Base-by-base conservation (phyloP, 2,329 filamentous ascomycete genomes). In the Lasiodiplodia sp. region DNA sequence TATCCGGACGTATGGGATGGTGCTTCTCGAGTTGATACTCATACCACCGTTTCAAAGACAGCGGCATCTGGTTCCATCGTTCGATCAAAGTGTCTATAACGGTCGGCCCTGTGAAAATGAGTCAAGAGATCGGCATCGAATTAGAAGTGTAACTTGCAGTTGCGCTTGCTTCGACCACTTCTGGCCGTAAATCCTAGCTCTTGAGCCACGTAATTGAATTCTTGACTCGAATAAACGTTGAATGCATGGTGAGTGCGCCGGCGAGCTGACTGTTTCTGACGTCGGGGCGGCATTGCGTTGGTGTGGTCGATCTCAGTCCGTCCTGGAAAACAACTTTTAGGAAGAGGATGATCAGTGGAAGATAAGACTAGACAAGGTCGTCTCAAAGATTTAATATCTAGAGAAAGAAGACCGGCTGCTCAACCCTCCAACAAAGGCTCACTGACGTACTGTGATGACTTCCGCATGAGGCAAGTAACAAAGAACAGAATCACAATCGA, bases 11-110 rank as follows among this genome's bases (percentile, higher is more conserved):
- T 18, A 53, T 5, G 2, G 51, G 51, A 12, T 28, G 51, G 4
- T 31, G 23, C 51, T 53, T 53, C 12, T 53, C 51, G 25, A 53
- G 11, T 16, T 53, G 51, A 23, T 53, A 53, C 51, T 53, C 51
- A 14, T 28, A 53, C 8, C 18, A 53, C 14, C 51, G 51, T 23
- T 53, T 53, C 51, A 28, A 4, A 6, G 6, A 8, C 51, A 28
- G 21, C 2, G 51, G 11, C 51, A 53, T 53, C 6, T 6, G 23
- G 7, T 53, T 53, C 51, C 51, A 53, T 16, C 25, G 23, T 11
- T 16, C 25, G 25, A 25, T 31, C 12, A 53, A 12, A 25, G 25
- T 12, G 10, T 53, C 25, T n/a, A 21, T n/a, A n/a, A 47, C n/a
- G 4, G 44, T 47, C 7, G 4, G 18, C 18, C n/a, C 44, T 47